Conservation (phyloP, 305 asterid species). For the Plantago coronopus region DNA sequence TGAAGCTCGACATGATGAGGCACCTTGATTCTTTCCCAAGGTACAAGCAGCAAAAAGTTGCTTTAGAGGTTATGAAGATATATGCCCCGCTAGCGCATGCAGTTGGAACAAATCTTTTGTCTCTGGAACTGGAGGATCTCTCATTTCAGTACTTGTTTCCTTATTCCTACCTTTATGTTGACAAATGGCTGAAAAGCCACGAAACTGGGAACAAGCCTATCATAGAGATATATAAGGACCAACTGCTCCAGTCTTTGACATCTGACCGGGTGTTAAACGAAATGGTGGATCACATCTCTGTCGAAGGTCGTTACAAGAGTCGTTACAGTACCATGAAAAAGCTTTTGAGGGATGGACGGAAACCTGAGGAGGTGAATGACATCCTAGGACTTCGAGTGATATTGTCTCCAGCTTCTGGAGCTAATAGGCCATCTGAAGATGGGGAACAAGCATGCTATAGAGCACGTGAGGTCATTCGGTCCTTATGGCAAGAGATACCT, state of each 20-base stretch:
- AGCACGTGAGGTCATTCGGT: constrained; percentile 63
- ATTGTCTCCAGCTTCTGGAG: constrained; percentile 41
- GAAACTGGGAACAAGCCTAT: constrained; percentile 59
- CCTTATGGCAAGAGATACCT: constrained; percentile 77
- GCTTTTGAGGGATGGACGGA: constrained; percentile 77
- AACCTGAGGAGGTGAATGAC: constrained; percentile 83
- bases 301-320: constrained; percentile 78
- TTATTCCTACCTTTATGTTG: constrained; percentile 67
- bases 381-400: constrained; percentile 76
- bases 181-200: constrained; percentile 79
- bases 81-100: constrained; percentile 94
- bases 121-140: constrained; percentile 81
- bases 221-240: constrained; percentile 56
- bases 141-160: constrained; percentile 84
- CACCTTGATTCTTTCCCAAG: constrained; percentile 74
- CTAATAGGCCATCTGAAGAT: constrained; percentile 24
- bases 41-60: constrained; percentile 68
- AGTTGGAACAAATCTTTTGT: constrained; percentile 51
- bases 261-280: constrained; percentile 45
- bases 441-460: constrained; percentile 86
- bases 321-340: constrained; percentile 95
- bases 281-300: constrained; percentile 48
- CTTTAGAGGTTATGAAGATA: constrained; percentile 77
- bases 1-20: constrained; percentile 82
- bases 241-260: constrained; percentile 53